Base-by-base conservation (phyloP, 352 stramenopile species). In the Globisporangium emineosum region DNA sequence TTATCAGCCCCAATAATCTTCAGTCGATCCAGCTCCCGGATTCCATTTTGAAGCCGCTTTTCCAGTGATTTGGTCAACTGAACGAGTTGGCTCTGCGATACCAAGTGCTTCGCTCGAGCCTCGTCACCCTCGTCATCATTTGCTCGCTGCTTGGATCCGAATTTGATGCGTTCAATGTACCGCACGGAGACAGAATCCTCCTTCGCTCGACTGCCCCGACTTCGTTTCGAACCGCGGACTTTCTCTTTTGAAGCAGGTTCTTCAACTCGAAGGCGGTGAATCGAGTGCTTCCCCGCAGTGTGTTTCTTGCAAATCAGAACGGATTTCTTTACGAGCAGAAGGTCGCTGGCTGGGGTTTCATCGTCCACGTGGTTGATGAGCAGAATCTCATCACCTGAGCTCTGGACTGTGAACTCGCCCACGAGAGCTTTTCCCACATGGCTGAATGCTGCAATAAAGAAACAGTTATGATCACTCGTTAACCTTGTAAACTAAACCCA, bases 151-250 rank as follows among this genome's bases (percentile, higher is more conserved):
- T 60, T 73, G 8, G 64, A 72, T n/a, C 72, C 62, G 33, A 73
- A 45, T 43, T 78, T 80, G 59, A 83, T 83, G n/a, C 78, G 83
- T 60, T 91, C 79, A 57, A 91, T 89, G 49, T 73, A 88, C 27
- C 66, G 65, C 37, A 84, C 75, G 45, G 60, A 7, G 0, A 57
- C 45, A 37, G 25, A 1, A 35, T 23, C 54, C 29, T 52, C 57
- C 1, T 25, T 56, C 30, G 67, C 66, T 30, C 64, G 64, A 40
- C 62, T 57, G 23, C 62, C 60, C 17, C 70, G 69, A 57, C 59
- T 62, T n/a, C 78, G 71, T 64, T 89, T 91, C 12, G 53, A 60
- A 8, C 57, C 65, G 9, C 67, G 67, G 9, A 37, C 25, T 19
- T 33, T 67, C 3, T 67, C 49, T 7, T 74, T 68, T n/a, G 54